Evolutionary conservation across 352 stramenopile genomes (phyloP).

Genomic region (Globisporangium irregulare): DNA sequence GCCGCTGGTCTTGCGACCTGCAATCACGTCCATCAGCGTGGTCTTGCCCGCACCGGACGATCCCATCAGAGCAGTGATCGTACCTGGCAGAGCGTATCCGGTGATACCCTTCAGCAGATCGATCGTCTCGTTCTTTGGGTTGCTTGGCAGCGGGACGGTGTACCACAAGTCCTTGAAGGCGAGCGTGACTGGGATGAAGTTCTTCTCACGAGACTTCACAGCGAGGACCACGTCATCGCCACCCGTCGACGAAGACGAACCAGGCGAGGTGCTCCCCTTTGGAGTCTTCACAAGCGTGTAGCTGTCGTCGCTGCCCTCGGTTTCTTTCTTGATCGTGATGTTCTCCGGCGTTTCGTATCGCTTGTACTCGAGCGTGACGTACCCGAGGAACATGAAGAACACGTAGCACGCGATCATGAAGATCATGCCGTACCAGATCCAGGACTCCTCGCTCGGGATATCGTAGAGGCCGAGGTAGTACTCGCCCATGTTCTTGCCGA

Average conservation of each 20-base stretch:
- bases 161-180: constrained; percentile 50
- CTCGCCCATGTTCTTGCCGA: constrained; percentile 26
- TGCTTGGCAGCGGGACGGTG: constrained; percentile 28
- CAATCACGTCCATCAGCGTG: constrained; percentile 95
- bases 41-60: constrained; percentile 89
- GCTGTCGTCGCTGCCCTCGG: constrained; percentile 1
- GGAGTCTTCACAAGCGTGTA: constrained; percentile 4
- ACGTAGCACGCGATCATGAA: constrained; percentile 27
- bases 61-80: constrained; percentile 75
- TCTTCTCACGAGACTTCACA: constrained; percentile 7
- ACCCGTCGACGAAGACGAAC: background rate
- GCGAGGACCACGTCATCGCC: constrained; percentile 2
- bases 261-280: background rate
- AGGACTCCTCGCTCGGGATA: constrained; percentile 24
- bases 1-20: constrained; percentile 89
- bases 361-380: constrained; percentile 28
- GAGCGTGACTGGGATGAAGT: constrained; percentile 36
- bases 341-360: constrained; percentile 22
- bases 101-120: constrained; percentile 61
- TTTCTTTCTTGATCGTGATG: constrained; percentile 18
- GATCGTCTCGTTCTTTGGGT: constrained; percentile 26
- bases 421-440: constrained; percentile 25
- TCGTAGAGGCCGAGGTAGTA: constrained; percentile 32
- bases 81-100: constrained; percentile 45
- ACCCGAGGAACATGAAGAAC: constrained; percentile 31